Evolutionary conservation across 2,329 filamentous ascomycete species (phyloP).

Genomic region (Sporothrix protearum): DNA sequence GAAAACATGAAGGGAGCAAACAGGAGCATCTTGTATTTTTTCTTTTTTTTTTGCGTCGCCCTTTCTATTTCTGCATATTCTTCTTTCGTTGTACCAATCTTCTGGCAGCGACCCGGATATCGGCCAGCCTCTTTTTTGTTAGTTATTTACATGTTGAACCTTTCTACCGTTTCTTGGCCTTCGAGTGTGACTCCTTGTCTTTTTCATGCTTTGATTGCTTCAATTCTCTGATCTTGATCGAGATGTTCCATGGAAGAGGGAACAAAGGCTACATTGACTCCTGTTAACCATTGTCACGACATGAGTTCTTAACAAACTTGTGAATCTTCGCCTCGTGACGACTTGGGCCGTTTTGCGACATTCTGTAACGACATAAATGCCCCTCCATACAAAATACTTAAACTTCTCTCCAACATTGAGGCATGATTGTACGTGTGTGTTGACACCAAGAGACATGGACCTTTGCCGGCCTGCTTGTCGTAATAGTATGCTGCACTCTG

Average conservation of each 20-base stretch:
- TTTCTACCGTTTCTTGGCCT: neutral
- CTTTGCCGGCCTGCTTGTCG: too few relatives aligned
- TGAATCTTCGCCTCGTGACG: neutral
- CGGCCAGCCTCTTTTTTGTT: conserved; percentile 13
- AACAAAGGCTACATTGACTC: neutral
- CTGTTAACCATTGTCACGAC: neutral
- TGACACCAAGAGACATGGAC: too few relatives aligned
- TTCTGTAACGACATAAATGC: neutral
- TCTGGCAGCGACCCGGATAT: conserved; percentile 21
- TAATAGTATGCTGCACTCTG: too few relatives aligned
- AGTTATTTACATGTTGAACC: conserved; percentile 12
- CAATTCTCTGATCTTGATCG: neutral
- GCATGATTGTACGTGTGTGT: too few relatives aligned
- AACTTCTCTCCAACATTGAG: too few relatives aligned
- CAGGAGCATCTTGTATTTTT: conserved; percentile 24
- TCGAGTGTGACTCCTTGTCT: neutral
- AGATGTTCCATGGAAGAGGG: neutral
- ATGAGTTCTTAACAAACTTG: neutral
- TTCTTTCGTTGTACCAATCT: conserved; percentile 22
- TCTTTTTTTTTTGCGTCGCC: conserved; percentile 17
- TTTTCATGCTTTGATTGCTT: neutral
- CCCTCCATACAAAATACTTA: neutral
- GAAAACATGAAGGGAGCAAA: conserved; percentile 21
- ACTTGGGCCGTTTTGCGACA: neutral
- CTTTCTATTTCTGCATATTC: conserved; percentile 17